These are phyloP conservation scores for Aspergillus tanneri DNA, from an alignment of 2,329 filamentous ascomycete genomes.

Conservation along the genomic window DNA sequence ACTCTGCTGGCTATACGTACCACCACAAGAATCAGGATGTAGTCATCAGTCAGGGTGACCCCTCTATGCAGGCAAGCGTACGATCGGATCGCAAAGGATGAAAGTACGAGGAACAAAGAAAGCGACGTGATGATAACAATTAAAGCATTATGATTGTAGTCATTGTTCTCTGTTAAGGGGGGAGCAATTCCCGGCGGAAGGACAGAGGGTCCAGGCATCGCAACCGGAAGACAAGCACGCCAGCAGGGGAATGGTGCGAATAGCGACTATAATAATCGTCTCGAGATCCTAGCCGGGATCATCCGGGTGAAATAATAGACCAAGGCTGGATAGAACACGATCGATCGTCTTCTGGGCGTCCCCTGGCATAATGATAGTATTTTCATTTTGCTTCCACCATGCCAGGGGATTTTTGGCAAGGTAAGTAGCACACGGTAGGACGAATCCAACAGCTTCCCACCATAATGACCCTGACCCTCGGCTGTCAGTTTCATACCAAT, in stretches of 20 bases:
- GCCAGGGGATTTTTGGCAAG: too few relatives aligned
- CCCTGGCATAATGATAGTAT: too few relatives aligned
- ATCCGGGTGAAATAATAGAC: background rate
- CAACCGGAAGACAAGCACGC: slow-evolving; percentile 2
- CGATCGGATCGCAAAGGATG: slow-evolving; percentile 41
- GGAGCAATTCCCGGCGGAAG: slow-evolving; percentile 26
- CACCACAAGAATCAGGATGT: slow-evolving; percentile 33
- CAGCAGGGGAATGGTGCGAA: too few relatives aligned
- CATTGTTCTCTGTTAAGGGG: slow-evolving; percentile 38
- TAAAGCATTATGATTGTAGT: slow-evolving; percentile 43
- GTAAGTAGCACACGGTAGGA: too few relatives aligned
- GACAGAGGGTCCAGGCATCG: slow-evolving; percentile 5
- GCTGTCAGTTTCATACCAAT: too few relatives aligned
- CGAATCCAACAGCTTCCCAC: too few relatives aligned
- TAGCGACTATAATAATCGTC: background rate
- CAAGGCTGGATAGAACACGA: too few relatives aligned
- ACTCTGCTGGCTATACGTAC: slow-evolving; percentile 18
- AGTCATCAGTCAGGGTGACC: slow-evolving; percentile 36
- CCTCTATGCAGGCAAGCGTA: slow-evolving; percentile 39
- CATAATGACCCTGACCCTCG: too few relatives aligned
- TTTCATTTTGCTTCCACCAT: too few relatives aligned
- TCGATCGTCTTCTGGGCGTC: too few relatives aligned
- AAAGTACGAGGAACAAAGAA: slow-evolving; percentile 39
- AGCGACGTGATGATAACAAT: slow-evolving; percentile 43
- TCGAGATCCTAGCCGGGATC: background rate